Conservation (phyloP, 805 yeast species). For the Cyberlindnera petersonii region DNA sequence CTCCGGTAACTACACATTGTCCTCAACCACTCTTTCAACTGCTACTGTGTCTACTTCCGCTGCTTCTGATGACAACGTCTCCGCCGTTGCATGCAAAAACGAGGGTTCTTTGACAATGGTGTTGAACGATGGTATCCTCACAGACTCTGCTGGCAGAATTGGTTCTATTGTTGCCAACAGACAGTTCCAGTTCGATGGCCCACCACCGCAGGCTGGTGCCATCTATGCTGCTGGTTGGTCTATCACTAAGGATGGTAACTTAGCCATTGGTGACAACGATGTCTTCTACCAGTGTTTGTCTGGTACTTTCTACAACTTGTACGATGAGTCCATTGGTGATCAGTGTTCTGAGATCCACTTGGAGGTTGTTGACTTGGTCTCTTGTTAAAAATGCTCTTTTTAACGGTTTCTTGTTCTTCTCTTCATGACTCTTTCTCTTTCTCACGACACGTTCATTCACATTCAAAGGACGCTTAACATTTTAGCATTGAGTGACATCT, state of each 20-base stretch:
- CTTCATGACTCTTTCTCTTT: constrained; percentile 1
- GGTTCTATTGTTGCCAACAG: constrained; percentile 80
- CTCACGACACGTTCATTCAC: constrained; percentile 1
- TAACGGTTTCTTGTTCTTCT: too few relatives aligned
- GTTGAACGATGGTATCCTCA: constrained; percentile 47
- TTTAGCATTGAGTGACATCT: too few relatives aligned
- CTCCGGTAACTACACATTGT: constrained; percentile 5
- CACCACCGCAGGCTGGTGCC: constrained; percentile 80
- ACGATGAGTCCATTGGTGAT: constrained; percentile 56
- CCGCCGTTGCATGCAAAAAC: constrained; percentile 39
- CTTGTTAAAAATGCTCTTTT: too few relatives aligned
- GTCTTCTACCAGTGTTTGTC: constrained; percentile 72
- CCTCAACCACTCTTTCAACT: constrained; percentile 10
- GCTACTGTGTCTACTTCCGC: constrained; percentile 7
- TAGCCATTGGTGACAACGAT: constrained; percentile 59
- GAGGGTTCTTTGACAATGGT: constrained; percentile 51
- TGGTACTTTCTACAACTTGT: constrained; percentile 75
- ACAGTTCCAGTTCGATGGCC: constrained; percentile 85
- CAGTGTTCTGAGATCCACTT: constrained; percentile 64
- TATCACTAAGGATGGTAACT: constrained; percentile 49
- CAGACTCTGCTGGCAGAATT: constrained; percentile 60
- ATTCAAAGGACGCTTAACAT: too few relatives aligned
- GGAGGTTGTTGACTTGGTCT: constrained; percentile 51
- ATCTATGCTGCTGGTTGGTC: constrained; percentile 69
- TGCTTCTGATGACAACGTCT: constrained; percentile 6